These are phyloP conservation scores for Podaxis carcinomalis DNA, from an alignment of 768 basidiomycete genomes.

Conservation along the genomic window DNA sequence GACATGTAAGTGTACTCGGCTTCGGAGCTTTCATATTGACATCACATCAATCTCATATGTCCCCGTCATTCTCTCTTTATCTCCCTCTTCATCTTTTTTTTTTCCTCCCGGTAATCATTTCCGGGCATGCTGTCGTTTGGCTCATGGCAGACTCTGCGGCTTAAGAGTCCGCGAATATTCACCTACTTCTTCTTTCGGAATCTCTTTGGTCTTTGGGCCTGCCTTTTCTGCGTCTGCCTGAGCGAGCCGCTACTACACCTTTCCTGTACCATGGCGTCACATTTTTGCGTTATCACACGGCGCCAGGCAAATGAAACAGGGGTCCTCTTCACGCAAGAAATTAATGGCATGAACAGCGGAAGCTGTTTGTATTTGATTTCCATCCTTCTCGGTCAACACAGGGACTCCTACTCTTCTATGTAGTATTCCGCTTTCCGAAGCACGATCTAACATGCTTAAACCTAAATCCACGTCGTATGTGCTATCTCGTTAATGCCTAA, in stretches of 20 bases:
- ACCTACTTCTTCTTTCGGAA: not conserved
- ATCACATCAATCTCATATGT: not conserved
- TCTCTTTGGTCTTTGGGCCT: not conserved
- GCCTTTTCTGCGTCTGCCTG: not conserved
- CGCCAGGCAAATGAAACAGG: not conserved
- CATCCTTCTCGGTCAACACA: not conserved
- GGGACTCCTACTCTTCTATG: not conserved
- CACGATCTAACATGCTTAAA: not conserved
- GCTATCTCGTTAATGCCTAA: no score
- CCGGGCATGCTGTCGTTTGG: not conserved
- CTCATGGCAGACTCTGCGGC: not conserved
- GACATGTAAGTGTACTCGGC: conserved; percentile 60
- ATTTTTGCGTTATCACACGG: not conserved
- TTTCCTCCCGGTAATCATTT: not conserved
- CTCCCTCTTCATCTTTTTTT: conserved; percentile 4
- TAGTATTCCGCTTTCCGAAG: not conserved
- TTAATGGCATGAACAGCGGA: not conserved
- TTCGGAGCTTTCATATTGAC: conserved; percentile 5
- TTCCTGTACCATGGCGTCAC: not conserved
- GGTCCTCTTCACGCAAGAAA: not conserved
- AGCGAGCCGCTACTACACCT: not conserved
- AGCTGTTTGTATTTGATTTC: not conserved
- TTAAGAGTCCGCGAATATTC: conserved; percentile 1
- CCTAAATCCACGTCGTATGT: not conserved
- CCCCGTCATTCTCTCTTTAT: conserved; percentile 7